Conservation (phyloP, 192 early-diverging fungal genomes). For the Pilobolus umbonatus region DNA sequence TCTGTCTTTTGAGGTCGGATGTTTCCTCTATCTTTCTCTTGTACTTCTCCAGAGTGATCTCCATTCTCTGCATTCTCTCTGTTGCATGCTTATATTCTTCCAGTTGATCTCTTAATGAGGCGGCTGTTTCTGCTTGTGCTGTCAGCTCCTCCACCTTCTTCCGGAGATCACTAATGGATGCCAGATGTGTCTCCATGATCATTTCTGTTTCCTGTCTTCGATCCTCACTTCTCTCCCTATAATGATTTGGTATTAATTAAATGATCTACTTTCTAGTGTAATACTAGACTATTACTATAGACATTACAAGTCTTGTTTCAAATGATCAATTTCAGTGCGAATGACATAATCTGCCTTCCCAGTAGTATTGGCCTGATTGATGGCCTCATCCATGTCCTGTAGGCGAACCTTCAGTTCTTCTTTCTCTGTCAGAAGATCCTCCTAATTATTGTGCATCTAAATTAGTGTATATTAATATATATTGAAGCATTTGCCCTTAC, state of each 20-base stretch:
- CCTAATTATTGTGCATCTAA: slow-evolving; percentile 35
- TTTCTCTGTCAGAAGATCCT: slow-evolving; percentile 67
- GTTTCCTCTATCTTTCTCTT: slow-evolving; percentile 91
- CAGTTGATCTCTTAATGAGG: slow-evolving; percentile 78
- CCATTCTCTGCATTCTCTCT: slow-evolving; percentile 86
- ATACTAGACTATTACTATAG: slow-evolving; percentile 1
- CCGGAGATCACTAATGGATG: slow-evolving; percentile 60
- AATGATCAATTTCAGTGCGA: slow-evolving; percentile 79
- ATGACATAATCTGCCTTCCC: slow-evolving; percentile 84
- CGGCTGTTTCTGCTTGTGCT: slow-evolving; percentile 71
- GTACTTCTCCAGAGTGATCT: slow-evolving; percentile 95
- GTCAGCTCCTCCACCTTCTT: slow-evolving; percentile 40
- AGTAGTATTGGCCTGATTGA: slow-evolving; percentile 64
- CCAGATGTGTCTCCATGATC: slow-evolving; percentile 53
- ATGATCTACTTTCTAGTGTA: too few species aligned
- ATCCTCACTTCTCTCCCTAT: slow-evolving; percentile 73
- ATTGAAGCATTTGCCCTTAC: slow-evolving; percentile 19
- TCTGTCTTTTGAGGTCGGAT: slow-evolving; percentile 72
- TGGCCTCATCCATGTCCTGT: slow-evolving; percentile 72
- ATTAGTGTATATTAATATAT: not conserved
- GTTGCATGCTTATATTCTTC: slow-evolving; percentile 87
- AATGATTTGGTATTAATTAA: not conserved
- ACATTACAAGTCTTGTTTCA: slow-evolving; percentile 82
- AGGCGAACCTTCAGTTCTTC: slow-evolving; percentile 68
- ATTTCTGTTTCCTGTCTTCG: slow-evolving; percentile 64